Percentiles rank a stretch among this genome's conserved stretches.
phyloP scores from a whole-genome alignment of 1,284 basidiomycete species.

The Cutaneotrichosporon cavernicola region DNA sequence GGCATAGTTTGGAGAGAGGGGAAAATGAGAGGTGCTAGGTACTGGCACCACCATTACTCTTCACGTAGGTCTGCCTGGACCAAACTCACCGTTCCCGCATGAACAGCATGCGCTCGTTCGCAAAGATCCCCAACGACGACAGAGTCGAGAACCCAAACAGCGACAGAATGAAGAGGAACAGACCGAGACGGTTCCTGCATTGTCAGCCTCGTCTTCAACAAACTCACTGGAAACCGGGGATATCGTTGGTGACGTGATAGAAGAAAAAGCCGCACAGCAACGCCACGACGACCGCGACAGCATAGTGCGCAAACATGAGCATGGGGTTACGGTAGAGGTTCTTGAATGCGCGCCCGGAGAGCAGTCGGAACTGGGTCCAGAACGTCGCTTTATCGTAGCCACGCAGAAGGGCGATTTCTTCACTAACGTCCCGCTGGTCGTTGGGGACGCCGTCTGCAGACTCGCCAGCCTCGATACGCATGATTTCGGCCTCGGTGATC shows the following conservation, averaged over 20 bases:
- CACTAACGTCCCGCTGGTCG: constrained; percentile 52
- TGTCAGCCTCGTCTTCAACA: neutral
- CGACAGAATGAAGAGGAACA: constrained; percentile 94
- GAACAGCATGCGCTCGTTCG: constrained; percentile 90
- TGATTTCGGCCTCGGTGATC: constrained; percentile 66
- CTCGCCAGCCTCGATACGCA: constrained; percentile 53
- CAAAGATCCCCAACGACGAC: constrained; percentile 86
- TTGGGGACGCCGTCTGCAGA: constrained; percentile 39
- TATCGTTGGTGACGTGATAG: constrained; percentile 68
- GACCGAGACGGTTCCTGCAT: constrained; percentile 60
- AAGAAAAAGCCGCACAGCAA: constrained; percentile 59
- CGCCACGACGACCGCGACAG: constrained; percentile 77
- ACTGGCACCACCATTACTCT: no score
- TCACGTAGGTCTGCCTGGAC: neutral
- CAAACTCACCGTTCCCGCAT: constrained; percentile 81
- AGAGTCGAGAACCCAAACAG: constrained; percentile 95
- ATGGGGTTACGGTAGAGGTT: constrained; percentile 92
- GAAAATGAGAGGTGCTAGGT: neutral
- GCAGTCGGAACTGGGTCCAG: constrained; percentile 84
- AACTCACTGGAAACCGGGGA: constrained; percentile 82
- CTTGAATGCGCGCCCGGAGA: constrained; percentile 97
- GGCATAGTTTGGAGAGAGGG: no score
- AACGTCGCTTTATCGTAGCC: constrained; percentile 81
- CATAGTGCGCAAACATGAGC: constrained; percentile 84
- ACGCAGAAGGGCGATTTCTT: constrained; percentile 64